phyloP scores from a whole-genome alignment of 2,329 filamentous ascomycete species.

The Fonsecaea multimorphosa region DNA sequence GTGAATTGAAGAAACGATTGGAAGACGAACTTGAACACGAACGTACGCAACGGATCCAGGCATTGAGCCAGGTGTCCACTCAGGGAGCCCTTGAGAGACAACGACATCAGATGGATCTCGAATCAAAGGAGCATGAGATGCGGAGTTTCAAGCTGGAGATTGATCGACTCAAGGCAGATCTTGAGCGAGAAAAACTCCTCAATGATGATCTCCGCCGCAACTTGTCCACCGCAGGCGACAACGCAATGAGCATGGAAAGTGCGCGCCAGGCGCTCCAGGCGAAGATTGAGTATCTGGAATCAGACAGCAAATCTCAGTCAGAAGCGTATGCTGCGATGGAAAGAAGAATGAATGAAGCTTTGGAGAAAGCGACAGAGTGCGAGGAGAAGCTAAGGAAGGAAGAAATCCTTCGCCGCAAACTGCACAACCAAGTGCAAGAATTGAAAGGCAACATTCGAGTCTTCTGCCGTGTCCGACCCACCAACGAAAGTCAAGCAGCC shows the following conservation, averaged over 20 bases:
- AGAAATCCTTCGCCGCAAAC: slow-evolving; percentile 84
- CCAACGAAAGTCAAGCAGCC: slow-evolving; percentile 62
- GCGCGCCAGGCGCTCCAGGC: slow-evolving; percentile 77
- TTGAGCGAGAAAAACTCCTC: slow-evolving; percentile 68
- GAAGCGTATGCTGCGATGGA: slow-evolving; percentile 84
- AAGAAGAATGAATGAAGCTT: slow-evolving; percentile 76
- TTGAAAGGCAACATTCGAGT: slow-evolving; percentile 98
- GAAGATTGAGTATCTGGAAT: slow-evolving; percentile 87
- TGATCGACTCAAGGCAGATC: slow-evolving; percentile 52
- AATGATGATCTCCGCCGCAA: slow-evolving; percentile 65
- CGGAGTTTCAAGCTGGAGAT: slow-evolving; percentile 51
- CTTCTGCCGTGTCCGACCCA: slow-evolving; percentile 91
- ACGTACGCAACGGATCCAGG: slow-evolving; percentile 61
- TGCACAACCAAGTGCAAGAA: slow-evolving; percentile 98
- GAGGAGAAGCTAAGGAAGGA: slow-evolving; percentile 86
- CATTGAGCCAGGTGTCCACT: slow-evolving; percentile 68
- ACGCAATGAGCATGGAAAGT: slow-evolving; percentile 72
- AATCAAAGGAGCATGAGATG: slow-evolving; percentile 62
- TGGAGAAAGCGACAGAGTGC: slow-evolving; percentile 70
- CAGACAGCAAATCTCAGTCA: slow-evolving; percentile 86
- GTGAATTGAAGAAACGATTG: slow-evolving; percentile 67
- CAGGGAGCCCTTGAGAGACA: slow-evolving; percentile 57
- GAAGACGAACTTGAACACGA: slow-evolving; percentile 73
- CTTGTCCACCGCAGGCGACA: slow-evolving; percentile 64
- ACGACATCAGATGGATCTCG: slow-evolving; percentile 52